Conservation (phyloP, 306 rosid species). For the Pterocarpus macrocarpus region DNA sequence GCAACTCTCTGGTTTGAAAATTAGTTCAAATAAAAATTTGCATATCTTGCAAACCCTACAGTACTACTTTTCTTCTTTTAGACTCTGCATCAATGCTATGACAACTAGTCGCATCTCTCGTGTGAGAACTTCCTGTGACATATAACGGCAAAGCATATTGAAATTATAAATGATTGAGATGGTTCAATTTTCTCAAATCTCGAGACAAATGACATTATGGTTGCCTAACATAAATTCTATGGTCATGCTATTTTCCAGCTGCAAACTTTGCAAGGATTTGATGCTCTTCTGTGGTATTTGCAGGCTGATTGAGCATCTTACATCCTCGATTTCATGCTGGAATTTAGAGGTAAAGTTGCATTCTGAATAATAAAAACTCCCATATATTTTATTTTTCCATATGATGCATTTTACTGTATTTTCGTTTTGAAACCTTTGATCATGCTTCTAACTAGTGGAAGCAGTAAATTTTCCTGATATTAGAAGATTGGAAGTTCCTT, state of each 20-base stretch:
- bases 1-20: background rate
- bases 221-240: conserved; percentile 23
- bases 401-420: conserved; percentile 5
- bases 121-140: conserved; percentile 15
- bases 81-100: conserved; percentile 9
- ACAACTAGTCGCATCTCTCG: background rate
- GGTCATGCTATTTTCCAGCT: conserved; percentile 19
- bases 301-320: conserved; percentile 71
- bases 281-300: conserved; percentile 49
- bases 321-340: conserved; percentile 49
- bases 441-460: background rate
- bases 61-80: background rate
- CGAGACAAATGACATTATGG: conserved; percentile 8
- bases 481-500: conserved; percentile 20
- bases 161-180: background rate
- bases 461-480: background rate
- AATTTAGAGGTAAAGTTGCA: conserved; percentile 66
- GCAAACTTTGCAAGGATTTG: conserved; percentile 36
- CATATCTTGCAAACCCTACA: conserved; percentile 1
- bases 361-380: conserved; percentile 18
- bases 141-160: conserved; percentile 19
- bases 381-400: background rate
- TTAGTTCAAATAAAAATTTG: conserved; percentile 25
- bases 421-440: background rate
- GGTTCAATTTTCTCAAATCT: background rate